Base-by-base conservation (phyloP, 441 rosid genomes). In the Flueggea neowawraea region DNA sequence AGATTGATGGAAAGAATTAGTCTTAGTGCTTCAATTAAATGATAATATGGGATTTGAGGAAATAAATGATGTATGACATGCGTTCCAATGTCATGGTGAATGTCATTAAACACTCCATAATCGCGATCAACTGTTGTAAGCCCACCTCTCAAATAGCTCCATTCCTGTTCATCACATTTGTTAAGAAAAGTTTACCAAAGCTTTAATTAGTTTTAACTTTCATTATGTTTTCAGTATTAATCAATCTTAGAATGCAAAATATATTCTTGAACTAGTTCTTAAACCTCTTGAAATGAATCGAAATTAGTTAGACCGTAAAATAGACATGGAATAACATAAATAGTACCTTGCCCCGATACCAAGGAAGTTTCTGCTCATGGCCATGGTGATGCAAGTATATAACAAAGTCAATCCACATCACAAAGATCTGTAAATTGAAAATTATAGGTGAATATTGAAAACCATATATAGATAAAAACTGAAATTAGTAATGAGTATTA, bases 361-460 rank as follows among this genome's bases (percentile, higher is more conserved):
- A 92, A 4, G 98, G 98, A 64, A 92, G 87, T 68, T 84, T 92
- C 73, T 71, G 76, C 54, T 84, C 84, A 16, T 82, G 75, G 44
- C 97, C 97, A 69, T 92, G 98, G 78, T 92, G 98, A 67, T 92
- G 96, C 70, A 92, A 66, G 73, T 92, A 93, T 45, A 97, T 93
- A 6, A 93, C 98, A 16, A 80, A 53, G 58, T 93, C 98, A 80
- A 93, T 71, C 98, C 97, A 90, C 72, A 75, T 65, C 2, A 92
- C 84, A 55, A 92, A 92, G 44, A 83, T 69, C 98, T 92, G 75
- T 43, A 22, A 22, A 22, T 22, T 22, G 28, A 22, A 22, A 22
- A 22, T 22, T 22, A 22, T 22, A 22, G 28, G 28, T 22, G 28
- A 22, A 22, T 22, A 22, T 22, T 22, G 28, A 22, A 22, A 22